phyloP scores from a whole-genome alignment of 257 asterid species.

The Penstemon davidsonii region DNA sequence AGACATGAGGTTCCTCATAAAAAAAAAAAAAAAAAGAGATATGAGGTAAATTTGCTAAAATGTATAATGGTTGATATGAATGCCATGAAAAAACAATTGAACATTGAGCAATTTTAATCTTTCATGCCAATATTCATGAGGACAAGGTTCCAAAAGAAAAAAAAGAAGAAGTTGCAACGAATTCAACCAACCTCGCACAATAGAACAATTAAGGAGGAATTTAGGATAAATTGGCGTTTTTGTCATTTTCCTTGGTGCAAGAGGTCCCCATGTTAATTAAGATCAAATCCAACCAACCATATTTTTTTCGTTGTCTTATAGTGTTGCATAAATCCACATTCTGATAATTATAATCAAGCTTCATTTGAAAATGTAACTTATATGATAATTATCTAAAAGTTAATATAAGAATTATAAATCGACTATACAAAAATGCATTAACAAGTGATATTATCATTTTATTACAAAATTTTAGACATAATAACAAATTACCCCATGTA shows the following conservation, averaged over 20 bases:
- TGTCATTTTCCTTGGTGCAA: constrained; percentile 27
- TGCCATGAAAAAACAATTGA: not conserved
- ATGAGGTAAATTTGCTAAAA: too few relatives aligned
- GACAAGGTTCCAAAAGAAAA: constrained; percentile 16
- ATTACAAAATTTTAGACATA: too few relatives aligned
- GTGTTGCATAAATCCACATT: too few relatives aligned
- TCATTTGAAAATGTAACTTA: too few relatives aligned
- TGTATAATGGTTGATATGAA: not conserved
- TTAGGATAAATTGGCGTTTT: constrained; percentile 22
- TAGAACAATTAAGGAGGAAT: constrained; percentile 26
- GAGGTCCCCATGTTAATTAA: constrained; percentile 24
- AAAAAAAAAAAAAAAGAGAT: too few relatives aligned
- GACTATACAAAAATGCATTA: too few relatives aligned
- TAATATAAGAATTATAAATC: too few relatives aligned
- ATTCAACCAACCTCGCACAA: constrained; percentile 42
- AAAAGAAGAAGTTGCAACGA: constrained; percentile 14
- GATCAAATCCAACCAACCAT: constrained; percentile 26
- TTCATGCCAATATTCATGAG: constrained; percentile 21
- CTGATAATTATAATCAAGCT: too few relatives aligned
- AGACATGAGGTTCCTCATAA: too few relatives aligned
- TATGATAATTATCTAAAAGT: too few relatives aligned
- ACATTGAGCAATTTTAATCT: not conserved
- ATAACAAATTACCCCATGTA: too few relatives aligned
- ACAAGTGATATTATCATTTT: too few relatives aligned
- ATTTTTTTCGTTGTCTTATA: not conserved